phyloP scores from a whole-genome alignment of 176 grass and related monocot genomes.

The Raddia distichophylla region DNA sequence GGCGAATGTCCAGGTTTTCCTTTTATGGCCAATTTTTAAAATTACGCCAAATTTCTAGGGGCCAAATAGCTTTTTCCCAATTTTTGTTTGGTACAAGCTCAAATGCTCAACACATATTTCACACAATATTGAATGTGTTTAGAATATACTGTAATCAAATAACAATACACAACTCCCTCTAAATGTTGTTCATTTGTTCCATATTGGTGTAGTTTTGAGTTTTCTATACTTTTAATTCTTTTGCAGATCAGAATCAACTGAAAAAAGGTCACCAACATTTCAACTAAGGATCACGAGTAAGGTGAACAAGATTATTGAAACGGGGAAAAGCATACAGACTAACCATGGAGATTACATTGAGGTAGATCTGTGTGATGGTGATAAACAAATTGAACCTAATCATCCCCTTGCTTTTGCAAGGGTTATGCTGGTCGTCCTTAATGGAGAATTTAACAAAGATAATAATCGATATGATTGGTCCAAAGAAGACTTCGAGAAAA shows the following conservation, averaged over 20 bases:
- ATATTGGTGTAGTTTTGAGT: neutral
- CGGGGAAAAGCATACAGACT: neutral
- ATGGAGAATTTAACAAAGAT: neutral
- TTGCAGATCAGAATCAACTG: neutral
- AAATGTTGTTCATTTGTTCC: neutral
- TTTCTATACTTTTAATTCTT: neutral
- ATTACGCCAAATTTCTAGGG: neutral
- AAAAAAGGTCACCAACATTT: neutral
- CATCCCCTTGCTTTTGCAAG: conserved; percentile 1
- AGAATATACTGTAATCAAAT: too few species aligned
- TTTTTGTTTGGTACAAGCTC: too few species aligned
- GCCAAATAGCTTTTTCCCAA: too few species aligned
- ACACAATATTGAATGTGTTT: too few species aligned
- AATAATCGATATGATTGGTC: neutral
- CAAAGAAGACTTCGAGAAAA: neutral
- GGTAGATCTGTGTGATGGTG: neutral
- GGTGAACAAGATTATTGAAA: neutral
- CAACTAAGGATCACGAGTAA: neutral
- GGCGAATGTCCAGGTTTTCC: too few species aligned
- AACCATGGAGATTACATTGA: neutral
- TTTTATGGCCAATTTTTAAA: too few species aligned
- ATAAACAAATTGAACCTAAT: neutral
- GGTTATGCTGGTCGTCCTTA: conserved; percentile 4
- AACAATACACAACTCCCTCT: too few species aligned
- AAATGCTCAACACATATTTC: too few species aligned